These are phyloP conservation scores for Boletus albobrunnescens DNA, from an alignment of 1,284 basidiomycete genomes.

Conservation along the genomic window DNA sequence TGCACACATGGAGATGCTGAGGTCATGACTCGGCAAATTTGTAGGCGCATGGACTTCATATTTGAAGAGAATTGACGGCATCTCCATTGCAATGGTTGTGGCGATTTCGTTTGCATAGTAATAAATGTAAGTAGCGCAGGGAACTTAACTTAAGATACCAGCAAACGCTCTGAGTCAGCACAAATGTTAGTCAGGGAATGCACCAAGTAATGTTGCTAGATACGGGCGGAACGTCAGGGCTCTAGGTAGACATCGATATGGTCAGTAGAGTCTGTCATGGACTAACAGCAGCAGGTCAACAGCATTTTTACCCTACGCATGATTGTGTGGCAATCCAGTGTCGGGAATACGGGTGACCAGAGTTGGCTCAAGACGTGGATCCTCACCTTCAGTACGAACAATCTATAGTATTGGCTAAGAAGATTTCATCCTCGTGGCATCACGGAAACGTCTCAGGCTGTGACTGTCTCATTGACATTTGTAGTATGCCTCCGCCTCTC, in stretches of 20 bases:
- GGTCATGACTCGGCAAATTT: too few species aligned
- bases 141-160: too few species aligned
- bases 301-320: conserved; percentile 1
- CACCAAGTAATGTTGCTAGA: conserved; percentile 32
- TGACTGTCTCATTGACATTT: conserved; percentile 29
- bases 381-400: conserved; percentile 24
- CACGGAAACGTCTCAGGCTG: conserved; percentile 21
- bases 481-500: conserved; percentile 18
- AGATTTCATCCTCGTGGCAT: conserved; percentile 14
- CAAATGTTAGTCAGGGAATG: conserved; percentile 21
- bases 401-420: neutral
- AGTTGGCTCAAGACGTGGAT: conserved; percentile 24
- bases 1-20: too few species aligned
- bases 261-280: conserved; percentile 15
- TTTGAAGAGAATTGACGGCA: too few species aligned
- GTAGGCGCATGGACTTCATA: too few species aligned
- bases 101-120: too few species aligned
- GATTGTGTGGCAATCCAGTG: conserved; percentile 30
- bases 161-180: conserved; percentile 26
- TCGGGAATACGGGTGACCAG: conserved; percentile 20
- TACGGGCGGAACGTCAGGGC: conserved; percentile 13
- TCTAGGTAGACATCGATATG: conserved; percentile 33
- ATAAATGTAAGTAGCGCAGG: too few species aligned
- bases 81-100: too few species aligned
- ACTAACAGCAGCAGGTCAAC: neutral